A percentile compares a stretch with the other conserved stretches of the same genome.
These are phyloP conservation scores for Euphorbia celastroides DNA, from an alignment of 441 rosid species.

Conservation along the genomic window DNA sequence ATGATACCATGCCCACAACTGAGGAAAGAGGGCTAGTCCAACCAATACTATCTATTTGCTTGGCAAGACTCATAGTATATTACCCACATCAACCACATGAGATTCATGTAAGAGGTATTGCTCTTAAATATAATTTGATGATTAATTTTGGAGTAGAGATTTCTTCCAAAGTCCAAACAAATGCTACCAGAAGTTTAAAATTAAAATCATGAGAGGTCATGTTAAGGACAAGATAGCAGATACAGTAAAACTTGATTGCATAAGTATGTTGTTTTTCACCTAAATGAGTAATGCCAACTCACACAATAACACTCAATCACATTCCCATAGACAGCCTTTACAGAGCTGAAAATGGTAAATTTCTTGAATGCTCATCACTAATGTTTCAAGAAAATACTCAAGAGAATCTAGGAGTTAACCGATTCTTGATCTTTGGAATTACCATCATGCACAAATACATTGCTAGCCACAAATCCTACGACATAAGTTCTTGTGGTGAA, in stretches of 20 bases:
- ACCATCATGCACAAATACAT: not conserved
- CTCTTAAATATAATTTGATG: not conserved
- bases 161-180: not conserved
- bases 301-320: too few species aligned
- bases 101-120: not conserved
- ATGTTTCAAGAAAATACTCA: not conserved
- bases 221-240: not conserved
- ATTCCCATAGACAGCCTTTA: not conserved
- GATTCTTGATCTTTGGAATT: not conserved
- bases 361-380: not conserved
- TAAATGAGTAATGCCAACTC: too few species aligned
- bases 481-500: not conserved
- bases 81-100: not conserved
- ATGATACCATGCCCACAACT: slow-evolving; percentile 2
- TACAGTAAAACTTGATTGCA: not conserved
- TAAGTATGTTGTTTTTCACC: not conserved
- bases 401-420: not conserved
- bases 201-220: not conserved
- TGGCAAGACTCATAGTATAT: not conserved
- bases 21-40: not conserved
- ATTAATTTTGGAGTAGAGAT: not conserved
- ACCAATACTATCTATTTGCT: not conserved
- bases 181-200: not conserved
- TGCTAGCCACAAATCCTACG: not conserved
- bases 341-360: not conserved